These are phyloP conservation scores for Ochetophila trinervis DNA, from an alignment of 306 rosid species.

Conservation along the genomic window DNA sequence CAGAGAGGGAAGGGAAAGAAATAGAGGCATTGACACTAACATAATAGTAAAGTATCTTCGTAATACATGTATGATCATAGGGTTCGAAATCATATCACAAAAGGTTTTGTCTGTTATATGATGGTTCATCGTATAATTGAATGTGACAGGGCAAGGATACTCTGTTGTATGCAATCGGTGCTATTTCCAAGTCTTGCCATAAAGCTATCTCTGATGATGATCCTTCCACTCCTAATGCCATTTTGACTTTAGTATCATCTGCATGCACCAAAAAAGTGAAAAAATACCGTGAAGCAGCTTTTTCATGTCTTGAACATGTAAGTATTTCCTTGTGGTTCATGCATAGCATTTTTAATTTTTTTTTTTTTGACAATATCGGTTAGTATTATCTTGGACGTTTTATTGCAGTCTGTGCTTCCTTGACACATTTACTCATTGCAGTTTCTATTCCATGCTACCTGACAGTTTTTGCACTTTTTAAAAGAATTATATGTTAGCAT, in stretches of 20 bases:
- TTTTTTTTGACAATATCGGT: background rate
- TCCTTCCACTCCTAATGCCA: slow-evolving; percentile 56
- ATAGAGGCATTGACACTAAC: background rate
- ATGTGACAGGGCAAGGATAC: slow-evolving; percentile 85
- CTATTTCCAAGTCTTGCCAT: slow-evolving; percentile 79
- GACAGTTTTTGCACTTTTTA: no score
- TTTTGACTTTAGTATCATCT: slow-evolving; percentile 62
- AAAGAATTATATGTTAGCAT: no score
- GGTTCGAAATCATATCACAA: background rate
- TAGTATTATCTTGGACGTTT: background rate
- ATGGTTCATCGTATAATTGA: background rate
- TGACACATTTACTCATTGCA: background rate
- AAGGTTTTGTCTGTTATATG: background rate
- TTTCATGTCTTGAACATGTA: slow-evolving; percentile 82
- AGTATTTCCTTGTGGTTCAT: slow-evolving; percentile 21
- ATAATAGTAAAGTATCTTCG: background rate
- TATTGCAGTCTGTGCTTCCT: background rate
- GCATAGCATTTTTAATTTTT: slow-evolving; percentile 9
- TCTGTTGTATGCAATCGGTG: slow-evolving; percentile 65
- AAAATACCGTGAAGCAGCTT: slow-evolving; percentile 83
- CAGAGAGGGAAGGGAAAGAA: no score
- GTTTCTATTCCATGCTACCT: background rate
- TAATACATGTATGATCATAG: background rate
- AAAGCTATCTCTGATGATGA: slow-evolving; percentile 51
- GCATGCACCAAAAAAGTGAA: slow-evolving; percentile 78